These are phyloP conservation scores for Pholiota adiposa DNA, from an alignment of 1,284 basidiomycete species.

Conservation along the genomic window DNA sequence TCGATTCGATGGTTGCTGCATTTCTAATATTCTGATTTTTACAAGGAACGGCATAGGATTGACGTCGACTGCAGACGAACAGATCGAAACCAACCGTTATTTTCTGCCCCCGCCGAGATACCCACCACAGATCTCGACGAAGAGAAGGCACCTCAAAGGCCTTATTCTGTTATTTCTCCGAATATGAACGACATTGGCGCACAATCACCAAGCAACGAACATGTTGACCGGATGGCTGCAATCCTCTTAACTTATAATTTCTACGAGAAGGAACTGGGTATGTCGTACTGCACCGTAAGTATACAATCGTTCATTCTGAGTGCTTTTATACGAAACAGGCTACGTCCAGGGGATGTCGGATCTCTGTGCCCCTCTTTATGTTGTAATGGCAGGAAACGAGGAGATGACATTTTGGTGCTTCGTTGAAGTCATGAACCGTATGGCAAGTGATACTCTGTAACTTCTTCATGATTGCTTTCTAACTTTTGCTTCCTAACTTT, in stretches of 20 bases:
- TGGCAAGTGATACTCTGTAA: constrained; percentile 56
- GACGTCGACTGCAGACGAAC: constrained; percentile 97
- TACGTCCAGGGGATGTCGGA: constrained; percentile 99
- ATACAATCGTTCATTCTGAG: constrained; percentile 10
- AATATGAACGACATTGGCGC: constrained; percentile 75
- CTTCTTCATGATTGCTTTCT: constrained; percentile 8
- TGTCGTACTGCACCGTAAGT: constrained; percentile 33
- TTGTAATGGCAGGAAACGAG: constrained; percentile 89
- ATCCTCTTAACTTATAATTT: constrained; percentile 95
- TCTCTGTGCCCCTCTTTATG: constrained; percentile 91
- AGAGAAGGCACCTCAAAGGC: constrained; percentile 56
- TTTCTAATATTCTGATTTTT: constrained; percentile 6
- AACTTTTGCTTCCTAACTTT: neutral
- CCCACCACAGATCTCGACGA: constrained; percentile 44
- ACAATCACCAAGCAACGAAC: constrained; percentile 84
- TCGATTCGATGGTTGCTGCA: neutral
- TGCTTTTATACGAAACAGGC: constrained; percentile 42
- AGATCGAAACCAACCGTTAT: constrained; percentile 91
- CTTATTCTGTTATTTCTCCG: constrained; percentile 73
- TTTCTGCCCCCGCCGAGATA: constrained; percentile 55
- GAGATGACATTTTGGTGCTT: constrained; percentile 96
- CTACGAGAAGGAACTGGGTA: constrained; percentile 87
- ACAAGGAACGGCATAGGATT: constrained; percentile 82
- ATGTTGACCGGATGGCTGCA: constrained; percentile 78
- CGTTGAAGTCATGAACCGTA: constrained; percentile 92